Conservation (phyloP, 2,329 filamentous ascomycete species). For the Epichloe brachyelytri region DNA sequence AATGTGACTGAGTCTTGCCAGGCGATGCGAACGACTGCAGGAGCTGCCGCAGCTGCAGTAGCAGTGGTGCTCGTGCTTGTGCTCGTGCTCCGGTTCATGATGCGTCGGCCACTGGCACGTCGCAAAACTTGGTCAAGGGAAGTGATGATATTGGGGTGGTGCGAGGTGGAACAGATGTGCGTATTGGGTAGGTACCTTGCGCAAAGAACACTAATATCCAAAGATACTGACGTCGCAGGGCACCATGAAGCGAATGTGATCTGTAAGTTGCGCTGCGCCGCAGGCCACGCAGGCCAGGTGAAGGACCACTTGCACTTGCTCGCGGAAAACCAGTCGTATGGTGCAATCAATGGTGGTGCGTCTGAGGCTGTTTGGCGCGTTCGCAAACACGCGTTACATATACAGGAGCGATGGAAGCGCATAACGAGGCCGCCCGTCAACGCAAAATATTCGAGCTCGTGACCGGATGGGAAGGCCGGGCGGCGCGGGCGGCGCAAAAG, state of each 20-base stretch:
- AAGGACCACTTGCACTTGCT: constrained; percentile 6
- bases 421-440: background rate
- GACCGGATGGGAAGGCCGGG: background rate
- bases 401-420: background rate
- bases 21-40: background rate
- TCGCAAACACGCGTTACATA: background rate
- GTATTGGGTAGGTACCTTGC: constrained; percentile 13
- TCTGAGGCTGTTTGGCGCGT: background rate
- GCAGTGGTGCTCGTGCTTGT: background rate
- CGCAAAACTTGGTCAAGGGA: constrained; percentile 5
- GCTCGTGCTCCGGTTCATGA: constrained; percentile 4
- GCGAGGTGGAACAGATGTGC: constrained; percentile 6
- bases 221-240: background rate
- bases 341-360: background rate
- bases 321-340: background rate
- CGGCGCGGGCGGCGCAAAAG: background rate
- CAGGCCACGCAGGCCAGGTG: background rate
- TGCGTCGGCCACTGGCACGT: background rate
- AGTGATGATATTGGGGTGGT: constrained; percentile 5
- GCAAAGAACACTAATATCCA: background rate
- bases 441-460: background rate
- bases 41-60: background rate
- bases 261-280: background rate
- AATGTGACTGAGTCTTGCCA: background rate
- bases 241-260: background rate